Evolutionary conservation across 2,329 filamentous ascomycete genomes (phyloP), one percentile per base, ranked within the genome.

Genomic region (Scolecobasidium constrictum): DNA sequence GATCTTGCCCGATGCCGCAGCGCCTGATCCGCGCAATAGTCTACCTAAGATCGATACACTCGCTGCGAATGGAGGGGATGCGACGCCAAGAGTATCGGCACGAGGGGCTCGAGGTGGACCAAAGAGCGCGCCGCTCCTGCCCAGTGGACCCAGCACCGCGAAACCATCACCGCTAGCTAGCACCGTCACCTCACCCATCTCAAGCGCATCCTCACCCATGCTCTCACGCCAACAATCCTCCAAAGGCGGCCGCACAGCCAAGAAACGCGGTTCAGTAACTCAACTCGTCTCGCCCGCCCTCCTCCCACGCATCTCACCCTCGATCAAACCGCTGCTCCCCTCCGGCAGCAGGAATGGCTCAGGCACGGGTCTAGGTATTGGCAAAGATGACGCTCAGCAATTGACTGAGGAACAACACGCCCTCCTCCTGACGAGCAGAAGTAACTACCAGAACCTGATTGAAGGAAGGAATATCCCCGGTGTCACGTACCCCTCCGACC

Each of bases 401-500:
- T 65, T 39, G 35, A 44, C n/a, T 16, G 69, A 73, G 26, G 73
- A 79, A 40, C 71, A 72, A 3, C 77, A 78, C 45, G 76, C 78
- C n/a, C 73, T 86, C 20, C 73, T 96, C 35, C 72, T 98, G 20
- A 85, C 88, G 26, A 86, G 85, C 13, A 96, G 96, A 60, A 96
- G 90, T 2, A 98, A 98, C 56, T 98, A 98, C 55, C 90, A 96
- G 56, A 94, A 95, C 53, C 92, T 98, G 28, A 66, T 98, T 9
- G 92, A 96, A 59, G 92, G 92, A 38, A 96, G 87, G 40, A 81
- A 82, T 44, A 78, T 95, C 1, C 88, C 88, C 0, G 90, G 90
- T 11, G 83, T 95, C 11, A 83, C 83, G 1, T 96, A 95, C 52
- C 88, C 90, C 1, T 86, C 84, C 52, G 85, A 88, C 40, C 71